Evolutionary conservation across 176 grass and related monocot species (phyloP).

Genomic region (Rhynchospora breviuscula): DNA sequence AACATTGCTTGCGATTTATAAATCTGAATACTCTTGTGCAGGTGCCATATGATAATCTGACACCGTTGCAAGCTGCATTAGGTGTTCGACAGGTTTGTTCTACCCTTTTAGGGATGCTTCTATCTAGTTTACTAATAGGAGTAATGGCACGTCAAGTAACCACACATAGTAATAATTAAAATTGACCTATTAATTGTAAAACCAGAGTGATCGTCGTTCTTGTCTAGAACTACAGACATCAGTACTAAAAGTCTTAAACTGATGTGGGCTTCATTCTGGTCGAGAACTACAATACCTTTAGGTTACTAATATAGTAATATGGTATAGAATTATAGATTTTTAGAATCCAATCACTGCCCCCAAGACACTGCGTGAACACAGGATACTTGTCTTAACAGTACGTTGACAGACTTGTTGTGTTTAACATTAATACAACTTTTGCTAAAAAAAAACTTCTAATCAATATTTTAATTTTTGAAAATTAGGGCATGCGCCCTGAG

Average conservation of each 20-base stretch:
- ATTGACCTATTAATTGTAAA: background rate
- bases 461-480: background rate
- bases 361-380: background rate
- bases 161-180: background rate
- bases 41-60: slow-evolving; percentile 81
- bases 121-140: background rate
- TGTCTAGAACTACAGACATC: background rate
- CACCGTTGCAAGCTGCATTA: slow-evolving; percentile 92
- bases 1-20: slow-evolving; percentile 3
- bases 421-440: background rate
- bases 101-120: background rate
- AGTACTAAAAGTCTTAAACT: no score
- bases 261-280: no score
- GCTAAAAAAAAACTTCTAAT: background rate
- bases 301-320: no score
- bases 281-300: no score
- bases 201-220: background rate
- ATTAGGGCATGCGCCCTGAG: slow-evolving; percentile 66
- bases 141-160: background rate
- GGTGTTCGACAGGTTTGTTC: slow-evolving; percentile 77
- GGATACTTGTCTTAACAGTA: slow-evolving; percentile 1
- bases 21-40: slow-evolving; percentile 32
- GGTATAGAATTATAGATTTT: no score
- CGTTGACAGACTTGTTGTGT: background rate
- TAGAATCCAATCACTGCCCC: background rate